A percentile compares a stretch with the other conserved stretches of the same genome.
Conservation (phyloP, 192 early-diverging fungal genomes). For the Entomortierella lignicola region DNA sequence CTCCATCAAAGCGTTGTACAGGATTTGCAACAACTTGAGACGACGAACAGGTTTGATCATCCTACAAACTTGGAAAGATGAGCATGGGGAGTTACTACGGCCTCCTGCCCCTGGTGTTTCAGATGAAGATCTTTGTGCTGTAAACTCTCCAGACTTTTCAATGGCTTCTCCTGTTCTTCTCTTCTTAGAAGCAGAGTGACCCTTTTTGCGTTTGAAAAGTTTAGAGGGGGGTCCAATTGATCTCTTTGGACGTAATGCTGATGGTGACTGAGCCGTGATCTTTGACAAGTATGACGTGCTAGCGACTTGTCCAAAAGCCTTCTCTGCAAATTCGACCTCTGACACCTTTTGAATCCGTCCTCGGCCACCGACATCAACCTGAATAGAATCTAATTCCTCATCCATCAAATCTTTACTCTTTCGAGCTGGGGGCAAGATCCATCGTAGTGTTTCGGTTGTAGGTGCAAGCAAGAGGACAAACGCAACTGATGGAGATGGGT, state of each 20-base stretch:
- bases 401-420: not conserved
- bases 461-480: constrained; percentile 42
- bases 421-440: constrained; percentile 44
- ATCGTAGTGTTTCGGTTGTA: constrained; percentile 44
- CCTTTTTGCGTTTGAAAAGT: constrained; percentile 29
- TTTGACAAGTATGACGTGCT: constrained; percentile 30
- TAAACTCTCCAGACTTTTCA: not conserved
- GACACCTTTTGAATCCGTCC: constrained; percentile 14
- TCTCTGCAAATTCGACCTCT: constrained; percentile 19
- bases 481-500: constrained; percentile 35
- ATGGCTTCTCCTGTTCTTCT: not conserved
- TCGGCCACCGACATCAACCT: constrained; percentile 35
- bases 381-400: constrained; percentile 16
- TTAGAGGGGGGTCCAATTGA: constrained; percentile 9
- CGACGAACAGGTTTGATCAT: constrained; percentile 53
- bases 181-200: not conserved
- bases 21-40: constrained; percentile 46
- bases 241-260: not conserved
- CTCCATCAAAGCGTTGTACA: constrained; percentile 37
- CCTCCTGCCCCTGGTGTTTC: not conserved
- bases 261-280: not conserved
- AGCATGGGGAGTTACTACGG: no score
- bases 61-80: constrained; percentile 36
- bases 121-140: not conserved
- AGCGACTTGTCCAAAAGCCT: constrained; percentile 24